phyloP scores from a whole-genome alignment of 768 basidiomycete species.

The Lentinula sp. region DNA sequence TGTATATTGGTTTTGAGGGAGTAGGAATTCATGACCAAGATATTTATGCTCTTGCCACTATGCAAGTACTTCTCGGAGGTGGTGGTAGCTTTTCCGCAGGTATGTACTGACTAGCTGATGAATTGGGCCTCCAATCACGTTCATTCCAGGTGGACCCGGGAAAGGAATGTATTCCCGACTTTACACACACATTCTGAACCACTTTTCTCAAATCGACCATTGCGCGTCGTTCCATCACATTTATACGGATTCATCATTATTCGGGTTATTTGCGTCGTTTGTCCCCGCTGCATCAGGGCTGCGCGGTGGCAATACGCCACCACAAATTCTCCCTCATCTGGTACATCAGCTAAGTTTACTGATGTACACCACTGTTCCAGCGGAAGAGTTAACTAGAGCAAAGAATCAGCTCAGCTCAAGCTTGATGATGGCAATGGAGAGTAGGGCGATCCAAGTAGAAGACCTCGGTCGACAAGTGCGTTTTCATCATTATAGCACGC shows the following conservation, averaged over 20 bases:
- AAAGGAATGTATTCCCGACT: slow-evolving; percentile 99
- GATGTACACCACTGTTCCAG: slow-evolving; percentile 61
- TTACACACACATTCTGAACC: slow-evolving; percentile 94
- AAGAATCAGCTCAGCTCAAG: slow-evolving; percentile 94
- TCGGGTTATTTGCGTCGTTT: slow-evolving; percentile 87
- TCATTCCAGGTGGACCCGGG: slow-evolving; percentile 74
- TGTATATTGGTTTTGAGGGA: slow-evolving; percentile 91
- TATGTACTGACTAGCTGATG: slow-evolving; percentile 19
- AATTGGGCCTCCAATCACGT: not conserved
- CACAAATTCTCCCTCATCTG: slow-evolving; percentile 76
- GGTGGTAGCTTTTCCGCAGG: slow-evolving; percentile 96
- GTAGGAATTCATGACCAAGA: slow-evolving; percentile 87
- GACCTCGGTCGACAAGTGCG: slow-evolving; percentile 85
- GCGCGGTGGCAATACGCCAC: slow-evolving; percentile 56
- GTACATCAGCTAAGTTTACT: slow-evolving; percentile 84
- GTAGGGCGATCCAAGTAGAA: slow-evolving; percentile 77
- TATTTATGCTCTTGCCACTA: slow-evolving; percentile 87
- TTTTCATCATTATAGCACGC: not conserved
- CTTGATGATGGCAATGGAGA: slow-evolving; percentile 93
- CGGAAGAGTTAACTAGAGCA: slow-evolving; percentile 72
- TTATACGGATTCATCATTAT: slow-evolving; percentile 89
- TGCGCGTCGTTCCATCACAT: slow-evolving; percentile 98
- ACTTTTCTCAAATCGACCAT: slow-evolving; percentile 89
- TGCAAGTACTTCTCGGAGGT: slow-evolving; percentile 93
- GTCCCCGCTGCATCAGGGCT: slow-evolving; percentile 54